phyloP scores from a whole-genome alignment of 768 basidiomycete species.

The Mrakia frigida region DNA sequence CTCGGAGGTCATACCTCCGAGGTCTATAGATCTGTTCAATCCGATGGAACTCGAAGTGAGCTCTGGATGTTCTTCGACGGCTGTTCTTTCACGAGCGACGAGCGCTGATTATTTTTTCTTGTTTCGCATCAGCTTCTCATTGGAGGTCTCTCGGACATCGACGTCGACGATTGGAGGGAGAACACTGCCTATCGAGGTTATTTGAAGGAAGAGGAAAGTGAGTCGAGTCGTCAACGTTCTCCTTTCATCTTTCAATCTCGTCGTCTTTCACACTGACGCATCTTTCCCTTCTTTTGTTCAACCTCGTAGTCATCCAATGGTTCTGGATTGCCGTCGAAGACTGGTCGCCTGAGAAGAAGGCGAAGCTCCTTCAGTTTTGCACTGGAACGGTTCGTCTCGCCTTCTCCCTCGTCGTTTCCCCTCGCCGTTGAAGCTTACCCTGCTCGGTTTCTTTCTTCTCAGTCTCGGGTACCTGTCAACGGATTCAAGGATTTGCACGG shows the following conservation, averaged over 20 bases:
- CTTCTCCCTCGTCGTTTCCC: no score
- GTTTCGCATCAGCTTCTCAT: slow-evolving; percentile 59
- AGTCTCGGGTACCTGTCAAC: slow-evolving; percentile 89
- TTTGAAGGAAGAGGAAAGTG: slow-evolving; percentile 44
- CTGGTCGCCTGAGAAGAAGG: slow-evolving; percentile 98
- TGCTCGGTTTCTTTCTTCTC: no score
- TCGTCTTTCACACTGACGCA: not conserved
- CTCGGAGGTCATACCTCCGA: slow-evolving; percentile 96
- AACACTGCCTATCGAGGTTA: slow-evolving; percentile 76
- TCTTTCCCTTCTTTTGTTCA: not conserved
- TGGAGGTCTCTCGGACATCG: slow-evolving; percentile 99
- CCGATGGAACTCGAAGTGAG: slow-evolving; percentile 81
- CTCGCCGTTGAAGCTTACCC: no score
- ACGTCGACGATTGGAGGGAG: slow-evolving; percentile 99
- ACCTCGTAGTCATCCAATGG: slow-evolving; percentile 67
- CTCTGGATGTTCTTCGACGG: not conserved
- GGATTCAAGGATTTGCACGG: slow-evolving; percentile 99
- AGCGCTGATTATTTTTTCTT: no score
- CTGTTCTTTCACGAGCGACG: not conserved
- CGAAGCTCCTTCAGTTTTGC: slow-evolving; percentile 88
- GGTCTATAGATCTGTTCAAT: slow-evolving; percentile 95
- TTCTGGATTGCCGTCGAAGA: slow-evolving; percentile 99
- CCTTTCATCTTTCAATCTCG: not conserved
- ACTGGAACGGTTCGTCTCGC: slow-evolving; percentile 53
- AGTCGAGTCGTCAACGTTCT: no score